A percentile compares a stretch with the other conserved stretches of the same genome.
phyloP scores from a whole-genome alignment of 1,284 basidiomycete species.

The Phlebopus sp. region DNA sequence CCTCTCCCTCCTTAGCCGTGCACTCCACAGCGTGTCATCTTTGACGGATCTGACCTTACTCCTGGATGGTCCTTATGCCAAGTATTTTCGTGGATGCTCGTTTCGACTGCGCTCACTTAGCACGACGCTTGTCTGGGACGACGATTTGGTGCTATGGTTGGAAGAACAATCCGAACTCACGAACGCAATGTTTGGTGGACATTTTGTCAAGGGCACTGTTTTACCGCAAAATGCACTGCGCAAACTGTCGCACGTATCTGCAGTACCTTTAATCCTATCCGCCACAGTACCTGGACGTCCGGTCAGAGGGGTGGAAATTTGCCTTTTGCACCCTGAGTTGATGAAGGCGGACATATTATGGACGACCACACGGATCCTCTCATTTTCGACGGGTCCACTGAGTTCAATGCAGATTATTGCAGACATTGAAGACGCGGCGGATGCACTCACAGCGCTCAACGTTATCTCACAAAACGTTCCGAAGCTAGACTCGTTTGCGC shows the following conservation, averaged over 20 bases:
- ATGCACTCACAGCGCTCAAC: conserved; percentile 17
- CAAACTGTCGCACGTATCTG: conserved; percentile 23
- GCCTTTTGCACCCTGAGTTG: conserved; percentile 23
- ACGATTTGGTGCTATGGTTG: conserved; percentile 18
- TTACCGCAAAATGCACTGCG: conserved; percentile 14
- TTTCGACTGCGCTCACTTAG: conserved; percentile 24
- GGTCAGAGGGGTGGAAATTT: conserved; percentile 25
- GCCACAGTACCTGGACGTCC: conserved; percentile 21
- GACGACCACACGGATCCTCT: conserved; percentile 18
- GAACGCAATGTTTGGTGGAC: conserved; percentile 23
- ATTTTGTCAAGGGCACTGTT: conserved; percentile 9
- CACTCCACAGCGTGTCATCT: conserved; percentile 18
- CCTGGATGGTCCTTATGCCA: conserved; percentile 19
- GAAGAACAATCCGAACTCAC: conserved; percentile 16
- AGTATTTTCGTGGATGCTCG: conserved; percentile 17
- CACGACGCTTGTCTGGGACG: conserved; percentile 24
- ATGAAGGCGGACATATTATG: conserved; percentile 22
- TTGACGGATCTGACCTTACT: conserved; percentile 23
- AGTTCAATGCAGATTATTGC: conserved; percentile 24
- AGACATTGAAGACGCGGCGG: conserved; percentile 14
- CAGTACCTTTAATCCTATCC: conserved; percentile 23
- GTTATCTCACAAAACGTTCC: conserved; percentile 19
- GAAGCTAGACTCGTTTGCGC: conserved; percentile 16
- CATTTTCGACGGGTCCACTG: conserved; percentile 18
- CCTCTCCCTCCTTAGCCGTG: conserved; percentile 15